Evolutionary conservation across 495 filamentous ascomycete species (phyloP), one percentile per base, ranked within the genome.

Genomic region (Baudoinia panamericana): DNA sequence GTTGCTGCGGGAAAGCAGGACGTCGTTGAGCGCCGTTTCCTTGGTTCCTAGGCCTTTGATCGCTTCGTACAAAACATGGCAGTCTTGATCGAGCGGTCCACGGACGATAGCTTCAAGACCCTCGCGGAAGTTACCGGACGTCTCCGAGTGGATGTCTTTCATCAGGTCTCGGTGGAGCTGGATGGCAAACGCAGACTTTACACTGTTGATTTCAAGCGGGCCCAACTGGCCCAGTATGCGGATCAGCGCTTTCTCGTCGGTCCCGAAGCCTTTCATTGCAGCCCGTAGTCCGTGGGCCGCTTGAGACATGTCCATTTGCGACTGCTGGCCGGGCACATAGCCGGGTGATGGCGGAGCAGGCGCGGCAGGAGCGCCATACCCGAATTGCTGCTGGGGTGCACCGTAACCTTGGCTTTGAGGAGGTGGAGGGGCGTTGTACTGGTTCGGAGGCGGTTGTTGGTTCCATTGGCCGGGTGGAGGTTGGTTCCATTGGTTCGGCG

Each of bases 251-350:
- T 72, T 73, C 57, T 93, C 86, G 51, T 94, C 76, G 0, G 87
- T 94, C 30, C 86, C 87, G 42, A 90, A 78, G 6, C 87, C 84
- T 63, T 92, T 92, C 81, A 93, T 93, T 2, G 88, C 84, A 50
- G 71, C 71, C 37, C 83, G 69, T 17, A 93, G 65, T 7, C 59
- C 67, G 34, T 84, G 71, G 0, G 83, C 82, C 41, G 92, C 73
- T 1, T 59, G 41, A 12, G 47, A 35, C 50, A 56, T 56, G 39
- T 56, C 48, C 18, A 43, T 37, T 12, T 41, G 39, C 12, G 51
- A 46, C 13, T 35, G 23, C 41, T 54, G 51, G 13, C 48, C 48
- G 0, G 48, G 48, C 11, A 52, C 34, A 36, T 57, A 57, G 17
- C 54, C 54, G 5, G 49, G 52, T 12, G 54, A 57, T 11, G 54